phyloP scores from a whole-genome alignment of 164 flowering plant species.

The Liquidambar formosana region DNA sequence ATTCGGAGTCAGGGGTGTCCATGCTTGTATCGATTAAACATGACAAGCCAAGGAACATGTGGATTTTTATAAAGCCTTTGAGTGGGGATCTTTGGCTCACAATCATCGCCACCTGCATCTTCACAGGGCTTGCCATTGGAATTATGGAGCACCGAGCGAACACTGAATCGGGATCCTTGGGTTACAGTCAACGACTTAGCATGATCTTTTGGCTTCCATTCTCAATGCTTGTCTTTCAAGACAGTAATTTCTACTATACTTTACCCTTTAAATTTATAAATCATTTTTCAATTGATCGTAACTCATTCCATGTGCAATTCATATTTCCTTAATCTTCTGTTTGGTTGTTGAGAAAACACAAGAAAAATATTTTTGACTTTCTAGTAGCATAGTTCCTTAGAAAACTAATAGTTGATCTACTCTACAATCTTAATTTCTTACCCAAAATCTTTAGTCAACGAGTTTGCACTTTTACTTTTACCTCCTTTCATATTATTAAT shows the following conservation, averaged over 20 bases:
- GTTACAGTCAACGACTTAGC: constrained; percentile 2
- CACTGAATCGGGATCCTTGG: background rate
- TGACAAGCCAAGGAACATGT: background rate
- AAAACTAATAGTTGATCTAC: too few species aligned
- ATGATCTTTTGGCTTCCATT: constrained; percentile 23
- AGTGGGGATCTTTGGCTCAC: constrained; percentile 19
- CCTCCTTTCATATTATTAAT: too few species aligned
- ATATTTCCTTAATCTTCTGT: too few species aligned
- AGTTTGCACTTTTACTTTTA: too few species aligned
- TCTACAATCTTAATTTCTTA: too few species aligned
- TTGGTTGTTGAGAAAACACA: too few species aligned
- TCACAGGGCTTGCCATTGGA: constrained; percentile 7
- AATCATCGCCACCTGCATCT: constrained; percentile 1
- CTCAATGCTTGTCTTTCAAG: constrained; percentile 22
- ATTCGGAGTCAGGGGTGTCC: constrained; percentile 2
- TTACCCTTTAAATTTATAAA: too few species aligned
- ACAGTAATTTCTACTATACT: constrained; percentile 25
- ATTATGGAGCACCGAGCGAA: constrained; percentile 9
- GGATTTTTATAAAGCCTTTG: constrained; percentile 18
- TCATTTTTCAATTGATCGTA: too few species aligned
- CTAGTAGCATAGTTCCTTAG: too few species aligned
- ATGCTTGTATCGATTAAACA: constrained; percentile 4
- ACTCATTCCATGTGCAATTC: too few species aligned
- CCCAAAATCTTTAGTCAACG: too few species aligned
- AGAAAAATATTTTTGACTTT: too few species aligned